Conservation (phyloP, 331 rosid genomes). For the Stylosanthes scabra region DNA sequence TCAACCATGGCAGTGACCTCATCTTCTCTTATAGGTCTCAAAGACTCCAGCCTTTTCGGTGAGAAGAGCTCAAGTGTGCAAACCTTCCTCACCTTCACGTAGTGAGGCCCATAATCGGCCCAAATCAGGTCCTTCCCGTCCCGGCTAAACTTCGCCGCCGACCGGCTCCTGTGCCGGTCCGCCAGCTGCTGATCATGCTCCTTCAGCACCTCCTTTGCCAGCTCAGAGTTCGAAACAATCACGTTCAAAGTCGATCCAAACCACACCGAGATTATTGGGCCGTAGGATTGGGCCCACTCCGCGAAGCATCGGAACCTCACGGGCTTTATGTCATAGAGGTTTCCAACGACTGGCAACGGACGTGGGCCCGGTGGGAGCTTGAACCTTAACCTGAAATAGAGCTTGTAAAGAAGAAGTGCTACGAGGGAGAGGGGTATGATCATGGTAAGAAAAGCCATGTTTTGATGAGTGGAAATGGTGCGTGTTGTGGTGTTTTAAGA, state of each 20-base stretch:
- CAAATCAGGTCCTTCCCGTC: conserved; percentile 83
- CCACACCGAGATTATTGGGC: conserved; percentile 83
- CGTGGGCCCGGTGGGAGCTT: conserved; percentile 84
- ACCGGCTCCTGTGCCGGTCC: conserved; percentile 64
- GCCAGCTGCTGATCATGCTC: conserved; percentile 71
- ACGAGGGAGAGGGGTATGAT: conserved; percentile 38
- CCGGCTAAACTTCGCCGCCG: conserved; percentile 66
- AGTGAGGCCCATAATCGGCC: conserved; percentile 89
- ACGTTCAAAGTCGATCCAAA: conserved; percentile 70
- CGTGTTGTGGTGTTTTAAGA: not conserved
- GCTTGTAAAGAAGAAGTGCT: conserved; percentile 42
- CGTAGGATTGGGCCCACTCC: conserved; percentile 73
- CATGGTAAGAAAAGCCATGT: conserved; percentile 47
- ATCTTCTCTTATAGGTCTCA: conserved; percentile 76
- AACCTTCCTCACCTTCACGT: conserved; percentile 81
- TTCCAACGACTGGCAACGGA: conserved; percentile 76
- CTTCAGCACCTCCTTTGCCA: conserved; percentile 67
- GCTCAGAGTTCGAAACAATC: conserved; percentile 64
- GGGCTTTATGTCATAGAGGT: conserved; percentile 75
- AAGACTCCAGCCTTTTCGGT: conserved; percentile 56
- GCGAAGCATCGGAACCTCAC: conserved; percentile 77
- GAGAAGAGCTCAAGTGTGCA: conserved; percentile 84
- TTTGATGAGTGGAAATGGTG: not conserved
- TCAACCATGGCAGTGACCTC: conserved; percentile 81
- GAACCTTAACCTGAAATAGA: conserved; percentile 57